A percentile compares a stretch with the other conserved stretches of the same genome.
Conservation (phyloP, 2,329 filamentous ascomycete genomes). For the Aureobasidium musti region DNA sequence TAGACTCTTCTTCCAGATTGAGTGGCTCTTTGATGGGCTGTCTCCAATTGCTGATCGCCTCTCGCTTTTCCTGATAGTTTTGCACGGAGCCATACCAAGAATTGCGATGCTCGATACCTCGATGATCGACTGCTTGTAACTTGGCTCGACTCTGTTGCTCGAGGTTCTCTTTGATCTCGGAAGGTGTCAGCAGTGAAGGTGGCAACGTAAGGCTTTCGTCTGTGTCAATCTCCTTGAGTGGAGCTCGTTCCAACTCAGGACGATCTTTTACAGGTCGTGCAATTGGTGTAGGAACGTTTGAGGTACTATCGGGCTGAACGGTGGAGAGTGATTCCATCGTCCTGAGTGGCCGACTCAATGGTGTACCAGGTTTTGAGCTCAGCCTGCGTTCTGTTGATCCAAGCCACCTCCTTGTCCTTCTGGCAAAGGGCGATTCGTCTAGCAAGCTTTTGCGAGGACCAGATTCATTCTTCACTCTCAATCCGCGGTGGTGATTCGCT, state of each 20-base stretch:
- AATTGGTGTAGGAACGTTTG: conserved; percentile 57
- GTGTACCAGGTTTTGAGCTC: conserved; percentile 33
- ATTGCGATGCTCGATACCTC: conserved; percentile 23
- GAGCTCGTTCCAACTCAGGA: neutral
- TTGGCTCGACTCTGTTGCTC: conserved; percentile 13
- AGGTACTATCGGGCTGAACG: conserved; percentile 47
- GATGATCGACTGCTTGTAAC: conserved; percentile 19
- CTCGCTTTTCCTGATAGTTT: conserved; percentile 18
- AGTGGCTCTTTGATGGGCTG: conserved; percentile 36
- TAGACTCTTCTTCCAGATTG: conserved; percentile 33
- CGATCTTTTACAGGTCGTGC: conserved; percentile 50
- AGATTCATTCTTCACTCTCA: conserved; percentile 20
- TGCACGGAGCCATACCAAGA: conserved; percentile 28
- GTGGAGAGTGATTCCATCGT: conserved; percentile 23
- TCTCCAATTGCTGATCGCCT: conserved; percentile 34
- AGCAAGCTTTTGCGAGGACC: conserved; percentile 13
- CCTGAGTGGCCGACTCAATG: conserved; percentile 29
- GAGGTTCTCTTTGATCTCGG: conserved; percentile 23
- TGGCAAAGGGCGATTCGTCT: conserved; percentile 28
- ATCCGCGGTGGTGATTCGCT: conserved; percentile 20
- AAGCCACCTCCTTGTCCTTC: conserved; percentile 25
- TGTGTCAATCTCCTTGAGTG: conserved; percentile 31
- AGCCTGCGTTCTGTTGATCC: conserved; percentile 16
- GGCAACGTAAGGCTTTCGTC: conserved; percentile 36
- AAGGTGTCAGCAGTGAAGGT: conserved; percentile 33